Evolutionary conservation across 139 green algal species (phyloP).

Genomic region (Asterochloris erici): DNA sequence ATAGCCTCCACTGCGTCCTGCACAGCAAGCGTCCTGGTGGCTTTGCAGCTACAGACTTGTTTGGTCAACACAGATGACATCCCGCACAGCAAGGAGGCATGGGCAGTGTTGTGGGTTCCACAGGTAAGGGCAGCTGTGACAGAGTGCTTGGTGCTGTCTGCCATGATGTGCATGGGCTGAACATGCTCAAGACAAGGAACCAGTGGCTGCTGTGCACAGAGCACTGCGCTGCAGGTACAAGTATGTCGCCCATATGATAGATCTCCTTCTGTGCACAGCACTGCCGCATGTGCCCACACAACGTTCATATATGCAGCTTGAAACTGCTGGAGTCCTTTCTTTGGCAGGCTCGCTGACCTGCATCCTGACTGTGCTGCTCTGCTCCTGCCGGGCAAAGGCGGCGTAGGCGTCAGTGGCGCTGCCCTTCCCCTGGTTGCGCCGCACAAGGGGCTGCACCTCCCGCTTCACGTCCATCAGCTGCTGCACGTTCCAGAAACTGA

Average conservation of each 20-base stretch:
- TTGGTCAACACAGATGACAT: neutral
- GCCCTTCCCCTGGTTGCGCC: constrained; percentile 47
- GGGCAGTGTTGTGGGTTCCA: too few species aligned
- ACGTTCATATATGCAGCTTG: neutral
- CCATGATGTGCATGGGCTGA: too few species aligned
- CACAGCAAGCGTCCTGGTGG: neutral
- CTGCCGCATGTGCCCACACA: neutral
- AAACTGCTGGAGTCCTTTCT: neutral
- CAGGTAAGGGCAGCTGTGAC: too few species aligned
- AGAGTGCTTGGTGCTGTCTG: too few species aligned
- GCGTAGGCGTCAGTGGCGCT: constrained; percentile 39
- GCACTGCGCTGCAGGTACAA: too few species aligned
- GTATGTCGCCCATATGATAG: too few species aligned
- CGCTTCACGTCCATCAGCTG: constrained; percentile 81
- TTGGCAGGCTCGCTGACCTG: neutral
- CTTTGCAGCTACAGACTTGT: neutral
- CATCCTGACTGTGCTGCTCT: constrained; percentile 5
- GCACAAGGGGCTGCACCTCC: constrained; percentile 74
- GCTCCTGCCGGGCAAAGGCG: constrained; percentile 17
- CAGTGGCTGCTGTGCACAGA: too few species aligned
- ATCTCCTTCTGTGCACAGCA: neutral
- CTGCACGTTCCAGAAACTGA: constrained; percentile 81
- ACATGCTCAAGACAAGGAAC: too few species aligned
- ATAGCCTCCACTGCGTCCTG: constrained; percentile 75
- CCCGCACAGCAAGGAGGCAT: neutral